These are phyloP conservation scores for Cutaneotrichosporon cavernicola DNA, from an alignment of 1,284 basidiomycete species.

Conservation along the genomic window DNA sequence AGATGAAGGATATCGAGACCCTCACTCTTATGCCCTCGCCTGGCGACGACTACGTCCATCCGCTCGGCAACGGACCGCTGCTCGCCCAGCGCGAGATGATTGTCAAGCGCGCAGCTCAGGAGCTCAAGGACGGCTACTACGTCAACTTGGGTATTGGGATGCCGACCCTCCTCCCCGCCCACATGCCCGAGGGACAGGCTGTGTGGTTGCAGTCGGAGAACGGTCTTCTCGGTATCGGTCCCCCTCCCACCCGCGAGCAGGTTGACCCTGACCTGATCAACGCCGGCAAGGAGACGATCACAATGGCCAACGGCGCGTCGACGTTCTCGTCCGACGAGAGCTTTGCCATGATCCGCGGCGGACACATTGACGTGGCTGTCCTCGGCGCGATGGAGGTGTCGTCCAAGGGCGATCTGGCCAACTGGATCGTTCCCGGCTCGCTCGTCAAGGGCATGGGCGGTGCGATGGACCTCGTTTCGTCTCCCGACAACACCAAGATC, in stretches of 20 bases:
- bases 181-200: conserved; percentile 68
- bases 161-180: conserved; percentile 83
- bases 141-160: conserved; percentile 72
- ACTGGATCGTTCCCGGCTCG: conserved; percentile 94
- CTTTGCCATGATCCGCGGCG: conserved; percentile 91
- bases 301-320: conserved; percentile 81
- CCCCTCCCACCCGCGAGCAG: conserved; percentile 76
- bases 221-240: conserved; percentile 88
- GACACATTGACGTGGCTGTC: conserved; percentile 88
- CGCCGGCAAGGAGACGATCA: conserved; percentile 90
- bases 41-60: conserved; percentile 52
- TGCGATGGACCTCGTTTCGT: conserved; percentile 64
- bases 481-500: conserved; percentile 60
- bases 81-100: conserved; percentile 63
- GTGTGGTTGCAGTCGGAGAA: conserved; percentile 93
- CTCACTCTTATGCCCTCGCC: conserved; percentile 62
- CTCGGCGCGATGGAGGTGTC: conserved; percentile 81
- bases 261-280: conserved; percentile 85
- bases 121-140: conserved; percentile 82
- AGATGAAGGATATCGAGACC: conserved; percentile 73
- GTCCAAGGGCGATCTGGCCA: conserved; percentile 85
- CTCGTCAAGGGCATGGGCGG: conserved; percentile 85
- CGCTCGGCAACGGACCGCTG: conserved; percentile 57
- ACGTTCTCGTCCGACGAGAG: conserved; percentile 88
- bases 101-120: conserved; percentile 71